phyloP scores from a whole-genome alignment of 768 basidiomycete species.

The Boletus rubroflammeus region DNA sequence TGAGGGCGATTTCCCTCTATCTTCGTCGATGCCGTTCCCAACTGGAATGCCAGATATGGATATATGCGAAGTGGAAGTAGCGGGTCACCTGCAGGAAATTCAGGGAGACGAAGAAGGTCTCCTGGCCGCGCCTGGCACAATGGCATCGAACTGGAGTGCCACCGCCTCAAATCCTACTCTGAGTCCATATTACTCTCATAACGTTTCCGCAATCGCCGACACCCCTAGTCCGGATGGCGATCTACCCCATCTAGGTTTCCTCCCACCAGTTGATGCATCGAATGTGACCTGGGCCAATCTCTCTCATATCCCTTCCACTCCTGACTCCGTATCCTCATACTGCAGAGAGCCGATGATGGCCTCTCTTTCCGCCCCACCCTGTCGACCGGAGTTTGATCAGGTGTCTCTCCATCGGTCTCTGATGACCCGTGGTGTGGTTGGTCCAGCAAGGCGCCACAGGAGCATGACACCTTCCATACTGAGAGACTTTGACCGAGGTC shows the following conservation, averaged over 20 bases:
- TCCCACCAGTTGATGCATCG: slow-evolving; percentile 21
- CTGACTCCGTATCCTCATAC: slow-evolving; percentile 26
- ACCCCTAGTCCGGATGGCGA: slow-evolving; percentile 17
- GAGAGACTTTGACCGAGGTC: slow-evolving; percentile 47
- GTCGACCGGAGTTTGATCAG: slow-evolving; percentile 62
- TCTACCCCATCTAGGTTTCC: slow-evolving; percentile 19
- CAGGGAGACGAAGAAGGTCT: slow-evolving; percentile 58
- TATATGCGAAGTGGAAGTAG: slow-evolving; percentile 60
- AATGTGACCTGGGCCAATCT: slow-evolving; percentile 25
- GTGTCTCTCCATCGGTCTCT: slow-evolving; percentile 26
- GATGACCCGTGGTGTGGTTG: slow-evolving; percentile 37
- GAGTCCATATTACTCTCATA: slow-evolving; percentile 23
- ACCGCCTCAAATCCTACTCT: slow-evolving; percentile 17
- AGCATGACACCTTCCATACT: slow-evolving; percentile 72
- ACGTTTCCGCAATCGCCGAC: slow-evolving; percentile 13
- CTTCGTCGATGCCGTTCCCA: slow-evolving; percentile 25
- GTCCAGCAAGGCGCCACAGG: slow-evolving; percentile 65
- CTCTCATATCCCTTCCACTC: slow-evolving; percentile 12
- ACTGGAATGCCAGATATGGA: slow-evolving; percentile 43
- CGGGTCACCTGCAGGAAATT: slow-evolving; percentile 52
- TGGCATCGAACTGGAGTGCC: slow-evolving; percentile 15
- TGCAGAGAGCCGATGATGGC: slow-evolving; percentile 45
- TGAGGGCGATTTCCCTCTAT: slow-evolving; percentile 29
- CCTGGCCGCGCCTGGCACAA: slow-evolving; percentile 31
- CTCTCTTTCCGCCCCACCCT: slow-evolving; percentile 58